phyloP scores from a whole-genome alignment of 495 filamentous ascomycete genomes.

The Jackrogersella minutella region DNA sequence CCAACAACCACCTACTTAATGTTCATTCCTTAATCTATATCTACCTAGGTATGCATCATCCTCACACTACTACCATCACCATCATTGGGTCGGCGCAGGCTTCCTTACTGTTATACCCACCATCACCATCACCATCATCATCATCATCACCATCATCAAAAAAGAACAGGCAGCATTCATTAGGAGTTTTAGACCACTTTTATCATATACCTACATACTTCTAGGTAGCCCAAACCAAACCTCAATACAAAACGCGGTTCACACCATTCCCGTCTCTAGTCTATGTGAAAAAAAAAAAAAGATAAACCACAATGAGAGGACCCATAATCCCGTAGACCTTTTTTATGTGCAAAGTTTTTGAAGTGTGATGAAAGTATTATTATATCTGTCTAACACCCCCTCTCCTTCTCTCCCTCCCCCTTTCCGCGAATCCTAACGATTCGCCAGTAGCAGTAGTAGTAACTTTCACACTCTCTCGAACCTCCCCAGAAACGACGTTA shows the following conservation, averaged over 20 bases:
- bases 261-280: too few species aligned
- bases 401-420: background rate
- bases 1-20: constrained; percentile 28
- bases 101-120: too few species aligned
- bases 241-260: background rate
- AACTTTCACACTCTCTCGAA: background rate
- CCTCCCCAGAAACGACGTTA: constrained; percentile 32
- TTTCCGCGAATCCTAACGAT: too few species aligned
- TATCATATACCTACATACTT: background rate
- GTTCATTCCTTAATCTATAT: constrained; percentile 32
- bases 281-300: too few species aligned
- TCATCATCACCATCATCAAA: too few species aligned
- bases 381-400: constrained; percentile 23
- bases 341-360: background rate
- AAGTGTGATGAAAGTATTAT: constrained; percentile 30
- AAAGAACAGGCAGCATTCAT: constrained; percentile 17
- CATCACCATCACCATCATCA: too few species aligned
- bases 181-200: constrained; percentile 10
- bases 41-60: background rate
- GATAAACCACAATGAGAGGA: too few species aligned
- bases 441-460: too few species aligned
- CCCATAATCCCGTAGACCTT: background rate
- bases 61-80: background rate
- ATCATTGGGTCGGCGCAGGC: constrained; percentile 19
- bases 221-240: background rate